These are phyloP conservation scores for Diplodia intermedia DNA, from an alignment of 2,329 filamentous ascomycete species.

Conservation along the genomic window DNA sequence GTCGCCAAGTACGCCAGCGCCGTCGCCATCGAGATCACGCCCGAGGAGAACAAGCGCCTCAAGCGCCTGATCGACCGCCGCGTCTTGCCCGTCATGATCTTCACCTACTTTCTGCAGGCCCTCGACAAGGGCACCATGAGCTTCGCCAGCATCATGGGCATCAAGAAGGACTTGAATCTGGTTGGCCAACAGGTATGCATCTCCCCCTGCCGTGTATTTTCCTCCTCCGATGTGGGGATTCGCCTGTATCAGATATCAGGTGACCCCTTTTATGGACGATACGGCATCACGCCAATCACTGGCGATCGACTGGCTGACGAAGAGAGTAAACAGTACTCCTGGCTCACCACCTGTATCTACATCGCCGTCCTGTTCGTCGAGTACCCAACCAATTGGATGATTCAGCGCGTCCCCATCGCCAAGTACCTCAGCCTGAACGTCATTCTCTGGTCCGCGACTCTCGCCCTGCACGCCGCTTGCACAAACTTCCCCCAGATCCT, in stretches of 20 bases:
- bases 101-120: constrained; percentile 68
- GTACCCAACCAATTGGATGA: constrained; percentile 70
- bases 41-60: constrained; percentile 65
- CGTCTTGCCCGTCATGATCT: constrained; percentile 63
- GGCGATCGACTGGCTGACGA: constrained; percentile 2
- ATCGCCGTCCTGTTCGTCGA: constrained; percentile 65
- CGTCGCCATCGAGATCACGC: constrained; percentile 62
- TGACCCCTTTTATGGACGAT: background rate
- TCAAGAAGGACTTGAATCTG: constrained; percentile 65
- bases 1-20: constrained; percentile 71
- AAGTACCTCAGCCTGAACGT: constrained; percentile 62
- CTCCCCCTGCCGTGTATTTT: background rate
- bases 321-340: constrained; percentile 58
- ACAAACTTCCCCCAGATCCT: constrained; percentile 36
- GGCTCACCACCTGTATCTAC: constrained; percentile 61
- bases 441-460: constrained; percentile 56
- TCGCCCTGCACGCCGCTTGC: constrained; percentile 22
- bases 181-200: constrained; percentile 59
- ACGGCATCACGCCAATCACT: background rate
- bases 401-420: constrained; percentile 66
- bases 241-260: constrained; percentile 1
- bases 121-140: constrained; percentile 68
- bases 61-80: constrained; percentile 59
- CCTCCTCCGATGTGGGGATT: background rate
- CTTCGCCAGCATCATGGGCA: constrained; percentile 69